Conservation (phyloP, 495 filamentous ascomycete genomes). For the Xylaria scruposa region DNA sequence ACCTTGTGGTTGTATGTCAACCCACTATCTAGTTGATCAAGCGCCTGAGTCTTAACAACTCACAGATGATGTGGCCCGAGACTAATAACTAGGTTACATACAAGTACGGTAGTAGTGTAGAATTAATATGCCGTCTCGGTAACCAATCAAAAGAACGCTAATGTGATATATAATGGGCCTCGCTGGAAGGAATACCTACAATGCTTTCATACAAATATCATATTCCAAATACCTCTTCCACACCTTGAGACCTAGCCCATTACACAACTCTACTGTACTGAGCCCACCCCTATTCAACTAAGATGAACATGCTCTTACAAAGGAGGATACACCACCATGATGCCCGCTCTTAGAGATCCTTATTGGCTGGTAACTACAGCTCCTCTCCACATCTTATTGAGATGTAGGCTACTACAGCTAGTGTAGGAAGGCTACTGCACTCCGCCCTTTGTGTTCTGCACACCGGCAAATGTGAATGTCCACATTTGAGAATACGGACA, state of each 20-base stretch:
- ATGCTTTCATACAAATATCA: constrained; percentile 21
- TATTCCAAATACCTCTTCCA: constrained; percentile 24
- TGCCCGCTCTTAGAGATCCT: not conserved
- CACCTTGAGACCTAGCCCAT: constrained; percentile 5
- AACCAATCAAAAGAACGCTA: constrained; percentile 24
- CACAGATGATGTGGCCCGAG: constrained; percentile 18
- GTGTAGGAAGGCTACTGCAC: constrained; percentile 20
- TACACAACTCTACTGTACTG: not conserved
- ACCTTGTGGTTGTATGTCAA: not conserved
- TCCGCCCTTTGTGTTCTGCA: not conserved
- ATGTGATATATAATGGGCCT: constrained; percentile 8
- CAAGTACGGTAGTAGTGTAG: constrained; percentile 4
- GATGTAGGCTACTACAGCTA: constrained; percentile 5
- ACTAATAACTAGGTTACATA: constrained; percentile 7
- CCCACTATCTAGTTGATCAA: not conserved
- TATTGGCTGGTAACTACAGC: not conserved
- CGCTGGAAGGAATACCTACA: not conserved
- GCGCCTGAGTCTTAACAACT: not conserved
- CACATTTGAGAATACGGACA: not conserved
- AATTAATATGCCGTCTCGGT: constrained; percentile 29
- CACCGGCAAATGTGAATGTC: constrained; percentile 17
- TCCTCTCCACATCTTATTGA: constrained; percentile 2
- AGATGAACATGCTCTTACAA: constrained; percentile 2
- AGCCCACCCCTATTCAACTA: constrained; percentile 11
- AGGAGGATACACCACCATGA: not conserved